Evolutionary conservation across 23 red algal species (phyloP).

Genomic region (Cyanidium caldarium): DNA sequence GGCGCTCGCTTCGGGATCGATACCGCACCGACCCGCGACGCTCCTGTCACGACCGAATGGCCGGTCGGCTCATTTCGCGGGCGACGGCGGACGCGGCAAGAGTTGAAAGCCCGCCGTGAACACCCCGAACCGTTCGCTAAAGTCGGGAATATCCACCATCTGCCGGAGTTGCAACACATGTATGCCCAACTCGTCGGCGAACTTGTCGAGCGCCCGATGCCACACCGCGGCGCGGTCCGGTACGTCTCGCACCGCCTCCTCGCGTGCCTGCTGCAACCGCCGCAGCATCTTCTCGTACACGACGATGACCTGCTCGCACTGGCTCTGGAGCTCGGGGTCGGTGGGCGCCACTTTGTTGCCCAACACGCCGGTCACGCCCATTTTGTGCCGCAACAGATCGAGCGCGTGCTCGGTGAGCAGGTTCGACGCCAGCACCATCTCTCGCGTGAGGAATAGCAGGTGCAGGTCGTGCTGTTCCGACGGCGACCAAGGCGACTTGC

Average conservation of each 20-base stretch:
- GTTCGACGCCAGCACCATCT: background rate
- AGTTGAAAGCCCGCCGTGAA: too few relatives aligned
- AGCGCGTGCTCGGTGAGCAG: background rate
- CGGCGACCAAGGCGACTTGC: background rate
- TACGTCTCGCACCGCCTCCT: background rate
- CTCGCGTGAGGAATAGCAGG: background rate
- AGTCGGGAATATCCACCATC: background rate
- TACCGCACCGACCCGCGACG: too few relatives aligned
- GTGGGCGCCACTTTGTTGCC: background rate
- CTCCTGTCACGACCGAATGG: too few relatives aligned
- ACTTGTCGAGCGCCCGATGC: background rate
- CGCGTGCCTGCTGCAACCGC: background rate
- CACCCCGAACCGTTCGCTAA: background rate
- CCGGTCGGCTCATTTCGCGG: too few relatives aligned
- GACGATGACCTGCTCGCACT: background rate
- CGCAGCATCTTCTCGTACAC: background rate
- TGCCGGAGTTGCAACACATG: slow-evolving; percentile 2
- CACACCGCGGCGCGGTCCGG: background rate
- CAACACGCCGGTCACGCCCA: background rate
- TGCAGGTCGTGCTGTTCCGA: background rate
- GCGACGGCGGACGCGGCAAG: too few relatives aligned
- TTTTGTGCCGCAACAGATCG: background rate
- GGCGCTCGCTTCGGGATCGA: too few relatives aligned
- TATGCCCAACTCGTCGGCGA: background rate
- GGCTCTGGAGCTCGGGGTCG: background rate